These are phyloP conservation scores for Byssochlamys sp. DNA, from an alignment of 2,329 filamentous ascomycete genomes.

Conservation along the genomic window DNA sequence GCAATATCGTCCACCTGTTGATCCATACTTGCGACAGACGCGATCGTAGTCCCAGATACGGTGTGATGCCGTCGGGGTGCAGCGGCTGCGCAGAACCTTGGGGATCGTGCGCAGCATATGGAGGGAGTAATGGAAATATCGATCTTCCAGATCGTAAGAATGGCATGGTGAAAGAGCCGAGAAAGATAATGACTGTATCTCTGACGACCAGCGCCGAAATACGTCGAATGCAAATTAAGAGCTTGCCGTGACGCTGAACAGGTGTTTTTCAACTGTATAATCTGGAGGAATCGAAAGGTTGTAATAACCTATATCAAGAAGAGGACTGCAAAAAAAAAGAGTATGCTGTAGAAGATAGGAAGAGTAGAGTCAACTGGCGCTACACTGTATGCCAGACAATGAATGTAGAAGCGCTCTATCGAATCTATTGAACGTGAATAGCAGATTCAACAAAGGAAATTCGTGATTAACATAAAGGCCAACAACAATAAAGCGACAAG, in stretches of 20 bases:
- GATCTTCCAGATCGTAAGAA: slow-evolving; percentile 23
- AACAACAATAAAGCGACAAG: slow-evolving; percentile 8
- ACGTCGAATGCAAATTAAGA: background rate
- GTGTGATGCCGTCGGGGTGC: slow-evolving; percentile 64
- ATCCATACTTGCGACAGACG: slow-evolving; percentile 93
- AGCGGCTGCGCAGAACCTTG: slow-evolving; percentile 47
- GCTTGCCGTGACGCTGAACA: background rate
- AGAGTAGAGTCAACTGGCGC: background rate
- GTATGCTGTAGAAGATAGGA: background rate
- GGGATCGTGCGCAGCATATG: slow-evolving; percentile 32
- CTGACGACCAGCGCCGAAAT: background rate
- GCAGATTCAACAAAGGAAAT: background rate
- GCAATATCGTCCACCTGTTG: slow-evolving; percentile 89
- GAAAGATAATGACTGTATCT: background rate
- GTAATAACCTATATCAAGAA: background rate
- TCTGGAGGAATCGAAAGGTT: background rate
- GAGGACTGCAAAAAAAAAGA: background rate
- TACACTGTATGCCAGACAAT: background rate
- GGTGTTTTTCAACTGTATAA: background rate
- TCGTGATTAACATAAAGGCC: slow-evolving; percentile 3
- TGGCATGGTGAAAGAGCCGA: slow-evolving; percentile 15
- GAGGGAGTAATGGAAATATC: slow-evolving; percentile 31
- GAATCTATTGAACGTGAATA: background rate
- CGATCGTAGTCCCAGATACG: slow-evolving; percentile 81
- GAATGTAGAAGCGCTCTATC: background rate